Percentiles rank a stretch among this genome's conserved stretches.
Conservation (phyloP, 225 moss, liverwort and hornwort species). For the Pseudisothecium myosuroides region DNA sequence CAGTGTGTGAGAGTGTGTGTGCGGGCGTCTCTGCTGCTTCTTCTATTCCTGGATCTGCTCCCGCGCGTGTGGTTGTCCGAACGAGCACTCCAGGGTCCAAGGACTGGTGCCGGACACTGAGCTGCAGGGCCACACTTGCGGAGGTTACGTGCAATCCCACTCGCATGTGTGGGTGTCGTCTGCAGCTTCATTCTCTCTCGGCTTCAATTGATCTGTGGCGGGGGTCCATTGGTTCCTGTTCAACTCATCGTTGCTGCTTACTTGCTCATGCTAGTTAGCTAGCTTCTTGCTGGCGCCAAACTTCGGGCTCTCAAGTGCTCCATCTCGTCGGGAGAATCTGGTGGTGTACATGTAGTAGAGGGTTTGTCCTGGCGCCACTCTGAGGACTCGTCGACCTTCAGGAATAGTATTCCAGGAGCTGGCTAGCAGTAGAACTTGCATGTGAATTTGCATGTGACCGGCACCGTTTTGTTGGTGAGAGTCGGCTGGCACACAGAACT, state of each 20-base stretch:
- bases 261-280: neutral
- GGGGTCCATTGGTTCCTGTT: neutral
- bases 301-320: neutral
- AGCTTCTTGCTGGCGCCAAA: neutral
- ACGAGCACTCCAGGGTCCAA: neutral
- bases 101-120: slow-evolving; percentile 1
- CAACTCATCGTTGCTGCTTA: neutral
- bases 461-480: neutral
- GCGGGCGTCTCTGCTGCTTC: neutral
- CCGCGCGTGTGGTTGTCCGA: slow-evolving; percentile 38
- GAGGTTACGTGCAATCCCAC: slow-evolving; percentile 22
- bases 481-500: neutral
- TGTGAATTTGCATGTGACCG: neutral
- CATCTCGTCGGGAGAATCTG: neutral
- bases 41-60: slow-evolving; percentile 1
- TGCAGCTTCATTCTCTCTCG: neutral
- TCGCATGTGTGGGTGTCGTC: slow-evolving; percentile 8
- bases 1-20: neutral
- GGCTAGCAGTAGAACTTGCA: neutral
- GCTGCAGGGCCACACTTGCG: slow-evolving; percentile 15
- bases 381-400: neutral
- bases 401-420: neutral
- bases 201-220: neutral
- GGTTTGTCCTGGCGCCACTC: too few relatives aligned
- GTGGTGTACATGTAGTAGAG: neutral